Evolutionary conservation across 2,329 filamentous ascomycete genomes (phyloP).

Genomic region (Ophiostoma ips): DNA sequence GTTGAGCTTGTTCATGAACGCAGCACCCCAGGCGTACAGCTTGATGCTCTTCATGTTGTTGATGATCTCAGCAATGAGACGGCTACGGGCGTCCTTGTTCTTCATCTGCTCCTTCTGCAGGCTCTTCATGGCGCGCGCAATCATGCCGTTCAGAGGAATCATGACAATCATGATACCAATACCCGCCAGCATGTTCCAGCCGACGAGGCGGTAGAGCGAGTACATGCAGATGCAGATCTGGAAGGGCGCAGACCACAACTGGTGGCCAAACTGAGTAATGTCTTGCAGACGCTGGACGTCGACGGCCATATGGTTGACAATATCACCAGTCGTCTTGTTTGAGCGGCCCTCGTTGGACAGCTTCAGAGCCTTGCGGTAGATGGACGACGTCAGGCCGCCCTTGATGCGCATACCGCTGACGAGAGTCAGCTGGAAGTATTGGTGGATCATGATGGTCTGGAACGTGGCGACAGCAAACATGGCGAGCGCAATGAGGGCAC

Average conservation of each 20-base stretch:
- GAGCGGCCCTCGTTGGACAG: slow-evolving; percentile 88
- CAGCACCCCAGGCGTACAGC: slow-evolving; percentile 91
- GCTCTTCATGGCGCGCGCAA: slow-evolving; percentile 85
- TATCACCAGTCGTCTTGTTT: slow-evolving; percentile 85
- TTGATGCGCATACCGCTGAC: slow-evolving; percentile 96
- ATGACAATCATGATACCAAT: slow-evolving; percentile 92
- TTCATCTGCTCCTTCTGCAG: slow-evolving; percentile 97
- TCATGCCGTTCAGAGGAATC: slow-evolving; percentile 89
- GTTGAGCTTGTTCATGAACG: slow-evolving; percentile 96
- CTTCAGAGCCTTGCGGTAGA: slow-evolving; percentile 81
- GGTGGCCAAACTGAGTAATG: slow-evolving; percentile 86
- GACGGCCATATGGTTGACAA: slow-evolving; percentile 99
- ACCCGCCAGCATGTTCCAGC: slow-evolving; percentile 88
- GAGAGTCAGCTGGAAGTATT: slow-evolving; percentile 94
- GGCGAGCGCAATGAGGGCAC: slow-evolving; percentile 71
- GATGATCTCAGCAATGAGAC: slow-evolving; percentile 91
- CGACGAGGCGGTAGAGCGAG: slow-evolving; percentile 89
- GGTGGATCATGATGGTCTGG: slow-evolving; percentile 84
- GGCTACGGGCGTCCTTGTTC: slow-evolving; percentile 89
- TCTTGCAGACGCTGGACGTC: slow-evolving; percentile 93
- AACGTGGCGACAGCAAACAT: slow-evolving; percentile 84
- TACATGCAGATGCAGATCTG: slow-evolving; percentile 94
- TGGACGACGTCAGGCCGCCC: slow-evolving; percentile 73
- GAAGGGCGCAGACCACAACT: slow-evolving; percentile 92
- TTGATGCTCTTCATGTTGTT: slow-evolving; percentile 99